phyloP scores from a whole-genome alignment of 78 protist species.

The Thecamonas trahens region DNA sequence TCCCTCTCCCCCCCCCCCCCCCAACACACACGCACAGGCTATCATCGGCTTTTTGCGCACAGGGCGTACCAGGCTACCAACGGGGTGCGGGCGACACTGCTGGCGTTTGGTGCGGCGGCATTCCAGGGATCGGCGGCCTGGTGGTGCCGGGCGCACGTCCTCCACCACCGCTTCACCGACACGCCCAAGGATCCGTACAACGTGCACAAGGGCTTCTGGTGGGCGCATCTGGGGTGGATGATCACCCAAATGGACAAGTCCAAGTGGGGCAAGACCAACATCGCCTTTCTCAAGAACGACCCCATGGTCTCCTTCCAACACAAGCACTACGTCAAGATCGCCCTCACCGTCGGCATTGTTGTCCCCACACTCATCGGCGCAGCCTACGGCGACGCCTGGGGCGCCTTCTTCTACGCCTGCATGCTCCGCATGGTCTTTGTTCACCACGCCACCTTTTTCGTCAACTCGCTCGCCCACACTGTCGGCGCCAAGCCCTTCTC shows the following conservation, averaged over 20 bases:
- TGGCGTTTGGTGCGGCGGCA: constrained; percentile 51
- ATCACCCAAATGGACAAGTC: constrained; percentile 46
- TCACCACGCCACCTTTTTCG: constrained; percentile 75
- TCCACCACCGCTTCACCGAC: constrained; percentile 84
- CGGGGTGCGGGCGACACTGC: constrained; percentile 23
- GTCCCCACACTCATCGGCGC: constrained; percentile 53
- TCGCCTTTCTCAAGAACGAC: constrained; percentile 41
- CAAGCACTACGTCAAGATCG: constrained; percentile 37
- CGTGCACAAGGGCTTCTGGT: constrained; percentile 47
- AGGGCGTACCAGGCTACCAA: constrained; percentile 29
- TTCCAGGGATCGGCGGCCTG: constrained; percentile 53
- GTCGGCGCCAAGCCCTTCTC: constrained; percentile 62
- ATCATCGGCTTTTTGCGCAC: constrained; percentile 63
- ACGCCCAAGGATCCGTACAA: constrained; percentile 70
- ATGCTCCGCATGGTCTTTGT: constrained; percentile 38
- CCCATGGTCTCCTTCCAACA: constrained; percentile 53
- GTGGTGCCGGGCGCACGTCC: constrained; percentile 76
- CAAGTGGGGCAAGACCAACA: constrained; percentile 31
- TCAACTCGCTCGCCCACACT: constrained; percentile 80
- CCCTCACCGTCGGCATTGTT: constrained; percentile 26
- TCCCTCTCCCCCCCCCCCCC: not conserved
- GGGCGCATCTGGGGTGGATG: constrained; percentile 85
- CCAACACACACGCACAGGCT: constrained; percentile 12
- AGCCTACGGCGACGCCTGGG: constrained; percentile 54
- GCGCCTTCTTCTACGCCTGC: constrained; percentile 64